These are phyloP conservation scores for Parietichytrium sp. DNA, from an alignment of 108 stramenopile species.

Conservation along the genomic window DNA sequence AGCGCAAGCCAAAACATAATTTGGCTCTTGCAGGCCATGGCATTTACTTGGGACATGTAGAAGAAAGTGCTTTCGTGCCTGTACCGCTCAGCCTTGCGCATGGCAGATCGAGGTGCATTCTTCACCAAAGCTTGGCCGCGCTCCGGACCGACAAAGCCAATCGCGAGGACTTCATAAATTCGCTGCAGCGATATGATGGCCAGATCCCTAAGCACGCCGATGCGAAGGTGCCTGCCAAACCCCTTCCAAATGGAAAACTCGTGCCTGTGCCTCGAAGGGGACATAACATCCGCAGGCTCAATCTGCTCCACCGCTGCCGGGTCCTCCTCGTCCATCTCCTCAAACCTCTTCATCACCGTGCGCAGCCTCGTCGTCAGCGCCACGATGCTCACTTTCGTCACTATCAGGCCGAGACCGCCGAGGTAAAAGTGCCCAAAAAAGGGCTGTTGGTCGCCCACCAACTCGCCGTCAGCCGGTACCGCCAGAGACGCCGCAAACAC, in stretches of 20 bases:
- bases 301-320: conserved; percentile 16
- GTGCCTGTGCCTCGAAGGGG: conserved; percentile 38
- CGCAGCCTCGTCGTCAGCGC: background rate
- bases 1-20: conserved; percentile 15
- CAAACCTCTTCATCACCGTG: conserved; percentile 18
- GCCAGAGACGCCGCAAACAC: too few relatives aligned
- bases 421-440: conserved; percentile 16
- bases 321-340: conserved; percentile 39
- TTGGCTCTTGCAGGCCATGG: conserved; percentile 3
- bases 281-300: conserved; percentile 10
- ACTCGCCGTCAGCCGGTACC: too few relatives aligned
- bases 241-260: conserved; percentile 34
- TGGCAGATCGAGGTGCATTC: conserved; percentile 9
- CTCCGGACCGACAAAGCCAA: background rate
- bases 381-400: conserved; percentile 17
- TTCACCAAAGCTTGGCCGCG: background rate
- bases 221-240: conserved; percentile 16
- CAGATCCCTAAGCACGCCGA: conserved; percentile 19
- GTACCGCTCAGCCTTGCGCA: conserved; percentile 11
- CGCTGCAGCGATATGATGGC: conserved; percentile 26
- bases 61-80: background rate
- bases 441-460: conserved; percentile 38
- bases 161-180: background rate
- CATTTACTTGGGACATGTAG: conserved; percentile 7
- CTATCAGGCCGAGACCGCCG: conserved; percentile 26